Percentiles rank a stretch among this genome's conserved stretches.
Evolutionary conservation across 306 rosid genomes (phyloP).

Genomic region (Lupinus albus): DNA sequence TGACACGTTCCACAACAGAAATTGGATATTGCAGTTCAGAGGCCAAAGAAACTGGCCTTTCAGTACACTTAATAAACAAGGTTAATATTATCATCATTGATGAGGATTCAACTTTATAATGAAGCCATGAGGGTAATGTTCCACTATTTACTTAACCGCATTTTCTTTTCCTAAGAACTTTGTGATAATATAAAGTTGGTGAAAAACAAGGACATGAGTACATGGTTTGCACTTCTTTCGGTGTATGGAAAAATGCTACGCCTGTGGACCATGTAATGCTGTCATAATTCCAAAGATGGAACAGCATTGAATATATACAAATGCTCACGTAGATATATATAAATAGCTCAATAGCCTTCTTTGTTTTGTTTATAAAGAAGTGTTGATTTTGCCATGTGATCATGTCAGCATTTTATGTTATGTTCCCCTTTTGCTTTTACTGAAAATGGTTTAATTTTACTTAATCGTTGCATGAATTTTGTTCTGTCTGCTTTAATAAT

Average conservation of each 20-base stretch:
- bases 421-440: constrained; percentile 3
- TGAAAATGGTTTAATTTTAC: not conserved
- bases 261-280: not conserved
- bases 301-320: not conserved
- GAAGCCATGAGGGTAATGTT: not conserved
- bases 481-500: not conserved
- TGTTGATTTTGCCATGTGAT: not conserved
- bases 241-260: not conserved
- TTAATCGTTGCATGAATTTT: not conserved
- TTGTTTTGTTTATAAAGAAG: not conserved
- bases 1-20: too few relatives aligned
- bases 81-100: not conserved
- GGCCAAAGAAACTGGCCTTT: not conserved
- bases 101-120: not conserved
- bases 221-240: constrained; percentile 15
- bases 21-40: not conserved
- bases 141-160: constrained; percentile 2
- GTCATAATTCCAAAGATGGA: not conserved
- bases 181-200: not conserved
- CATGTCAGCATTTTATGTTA: not conserved
- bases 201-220: not conserved
- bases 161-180: not conserved
- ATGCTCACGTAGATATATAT: not conserved
- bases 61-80: not conserved
- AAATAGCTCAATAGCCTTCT: too few relatives aligned